Conservation (phyloP, 2,329 filamentous ascomycete species). For the Tympanopsis confertula region DNA sequence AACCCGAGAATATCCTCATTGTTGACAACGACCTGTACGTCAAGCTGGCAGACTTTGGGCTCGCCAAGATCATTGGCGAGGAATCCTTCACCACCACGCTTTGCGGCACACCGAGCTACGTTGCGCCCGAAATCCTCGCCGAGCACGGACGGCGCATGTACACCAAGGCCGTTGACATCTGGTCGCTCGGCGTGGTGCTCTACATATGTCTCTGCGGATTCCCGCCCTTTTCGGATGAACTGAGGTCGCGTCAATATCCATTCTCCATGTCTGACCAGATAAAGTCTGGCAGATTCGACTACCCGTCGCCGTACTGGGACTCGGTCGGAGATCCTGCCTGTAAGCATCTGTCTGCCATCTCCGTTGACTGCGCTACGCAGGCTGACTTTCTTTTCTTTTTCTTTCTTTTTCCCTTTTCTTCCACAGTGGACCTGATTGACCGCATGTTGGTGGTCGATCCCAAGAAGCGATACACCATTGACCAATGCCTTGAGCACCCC, state of each 20-base stretch:
- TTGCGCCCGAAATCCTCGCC: conserved; percentile 87
- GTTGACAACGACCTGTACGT: conserved; percentile 74
- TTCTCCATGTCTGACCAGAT: conserved; percentile 84
- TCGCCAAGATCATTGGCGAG: conserved; percentile 97
- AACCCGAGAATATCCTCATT: conserved; percentile 89
- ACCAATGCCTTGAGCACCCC: conserved; percentile 81
- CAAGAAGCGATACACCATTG: conserved; percentile 72
- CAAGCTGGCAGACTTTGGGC: conserved; percentile 90
- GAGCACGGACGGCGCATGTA: conserved; percentile 75
- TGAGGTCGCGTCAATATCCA: conserved; percentile 70
- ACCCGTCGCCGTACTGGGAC: conserved; percentile 94
- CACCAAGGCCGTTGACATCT: conserved; percentile 88
- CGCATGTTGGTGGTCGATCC: conserved; percentile 85
- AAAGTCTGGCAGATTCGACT: conserved; percentile 78
- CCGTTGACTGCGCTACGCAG: neutral
- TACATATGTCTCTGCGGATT: conserved; percentile 97
- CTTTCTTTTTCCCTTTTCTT: conserved; percentile 1
- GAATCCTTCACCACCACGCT: conserved; percentile 95
- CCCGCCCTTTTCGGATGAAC: conserved; percentile 90
- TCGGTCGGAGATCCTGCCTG: conserved; percentile 70
- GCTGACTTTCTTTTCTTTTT: neutral
- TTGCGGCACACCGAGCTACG: conserved; percentile 93
- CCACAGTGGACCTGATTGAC: conserved; percentile 74
- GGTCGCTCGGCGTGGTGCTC: conserved; percentile 93
- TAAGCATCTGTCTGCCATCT: conserved; percentile 20